Percentiles rank a stretch among this genome's conserved stretches.
These are phyloP conservation scores for Myxozyma neglecta DNA, from an alignment of 805 yeast genomes.

Conservation along the genomic window DNA sequence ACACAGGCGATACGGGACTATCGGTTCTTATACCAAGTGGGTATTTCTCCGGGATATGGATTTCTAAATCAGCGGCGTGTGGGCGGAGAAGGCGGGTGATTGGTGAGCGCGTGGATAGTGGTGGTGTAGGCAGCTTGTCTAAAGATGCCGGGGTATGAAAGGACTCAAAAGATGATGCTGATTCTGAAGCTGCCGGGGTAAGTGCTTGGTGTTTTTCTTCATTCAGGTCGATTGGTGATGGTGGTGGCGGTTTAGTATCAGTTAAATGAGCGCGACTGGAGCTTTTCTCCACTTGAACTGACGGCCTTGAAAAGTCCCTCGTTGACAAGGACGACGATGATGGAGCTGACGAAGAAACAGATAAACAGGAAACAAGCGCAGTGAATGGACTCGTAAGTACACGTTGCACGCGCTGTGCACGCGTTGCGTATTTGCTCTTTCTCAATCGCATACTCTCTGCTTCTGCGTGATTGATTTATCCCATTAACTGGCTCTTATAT, in stretches of 20 bases:
- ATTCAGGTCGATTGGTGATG: background rate
- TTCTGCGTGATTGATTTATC: background rate
- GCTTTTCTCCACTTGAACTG: background rate
- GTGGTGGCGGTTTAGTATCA: background rate
- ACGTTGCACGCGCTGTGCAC: background rate
- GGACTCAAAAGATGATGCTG: background rate
- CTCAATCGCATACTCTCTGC: background rate
- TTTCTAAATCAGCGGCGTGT: background rate
- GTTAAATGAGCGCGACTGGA: background rate
- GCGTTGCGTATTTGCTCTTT: background rate
- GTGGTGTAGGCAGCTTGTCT: slow-evolving; percentile 1
- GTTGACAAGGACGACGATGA: background rate
- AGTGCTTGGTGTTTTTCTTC: background rate
- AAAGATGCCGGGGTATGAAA: background rate
- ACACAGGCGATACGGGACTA: slow-evolving; percentile 1
- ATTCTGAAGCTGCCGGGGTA: background rate
- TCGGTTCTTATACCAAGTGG: background rate
- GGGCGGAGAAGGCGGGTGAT: background rate
- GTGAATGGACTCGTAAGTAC: background rate
- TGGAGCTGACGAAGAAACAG: background rate
- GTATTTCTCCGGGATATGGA: background rate
- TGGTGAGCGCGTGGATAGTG: background rate
- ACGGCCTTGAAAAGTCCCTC: too few relatives aligned
- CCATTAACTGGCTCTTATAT: too few relatives aligned
- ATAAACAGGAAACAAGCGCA: background rate